Evolutionary conservation across 2,329 filamentous ascomycete species (phyloP), one percentile per base, ranked within the genome.

Genomic region (Cercospora janseana): DNA sequence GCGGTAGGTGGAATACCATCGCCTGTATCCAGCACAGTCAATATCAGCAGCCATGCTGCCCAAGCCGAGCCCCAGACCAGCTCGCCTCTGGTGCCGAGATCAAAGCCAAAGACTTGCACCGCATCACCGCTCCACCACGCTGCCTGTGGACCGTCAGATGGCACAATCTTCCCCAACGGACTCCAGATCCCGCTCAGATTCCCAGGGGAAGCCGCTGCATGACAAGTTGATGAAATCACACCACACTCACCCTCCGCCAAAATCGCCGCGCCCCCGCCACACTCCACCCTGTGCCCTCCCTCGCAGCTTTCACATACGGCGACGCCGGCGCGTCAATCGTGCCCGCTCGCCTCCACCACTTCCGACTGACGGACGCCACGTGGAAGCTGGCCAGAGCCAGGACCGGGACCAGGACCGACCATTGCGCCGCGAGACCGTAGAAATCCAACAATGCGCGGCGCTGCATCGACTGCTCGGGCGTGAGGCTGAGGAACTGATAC

Each of bases 1-100:
- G 26, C 75, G 54, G 69, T n/a, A n/a, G n/a, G n/a, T n/a, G n/a
- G n/a, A n/a, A n/a, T n/a, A 81, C 79, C 79, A 62, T 79, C 71
- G 7, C 76, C 76, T 27, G 79, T 80, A 28, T 75, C 69, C 56
- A 72, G 70, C 12, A 78, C 63, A 23, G 70, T 76, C 20, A 82
- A 69, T 27, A 72, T 62, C 13, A 80, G 47, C 42, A 83, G 62
- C 78, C 79, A 82, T 3, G 62, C 49, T 4, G 74, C 70, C 79
- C 79, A 82, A 0, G 70, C 29, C 2, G 66, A 59, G 7, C 71
- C 76, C 23, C 72, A 60, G 4, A 78, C 57, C 65, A 78, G 75
- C 53, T 80, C 75, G 52, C 72, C 73, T 50, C 75, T 72, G 1
- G 74, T 79, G 34, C 79, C 79, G 18, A 61, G 18, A 27, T 56